Evolutionary conservation across 192 early-diverging fungal genomes (phyloP).

Genomic region (Coemansia sp.): DNA sequence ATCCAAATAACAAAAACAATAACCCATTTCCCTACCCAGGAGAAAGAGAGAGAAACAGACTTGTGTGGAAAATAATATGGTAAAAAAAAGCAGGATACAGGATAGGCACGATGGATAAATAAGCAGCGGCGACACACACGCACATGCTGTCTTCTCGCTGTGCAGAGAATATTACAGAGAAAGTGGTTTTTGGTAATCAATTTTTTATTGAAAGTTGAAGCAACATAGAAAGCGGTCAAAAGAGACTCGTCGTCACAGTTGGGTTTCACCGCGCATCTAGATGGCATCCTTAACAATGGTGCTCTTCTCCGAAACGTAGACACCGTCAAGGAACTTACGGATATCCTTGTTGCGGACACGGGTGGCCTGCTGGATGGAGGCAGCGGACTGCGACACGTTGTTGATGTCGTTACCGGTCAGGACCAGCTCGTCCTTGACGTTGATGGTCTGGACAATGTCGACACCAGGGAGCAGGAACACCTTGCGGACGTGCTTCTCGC

Average conservation of each 20-base stretch:
- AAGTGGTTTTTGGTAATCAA: no score
- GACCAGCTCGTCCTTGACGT: conserved; percentile 93
- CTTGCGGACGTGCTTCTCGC: conserved; percentile 88
- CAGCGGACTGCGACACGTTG: conserved; percentile 93
- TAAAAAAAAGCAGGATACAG: no score
- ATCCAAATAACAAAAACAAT: no score
- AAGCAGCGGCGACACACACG: no score
- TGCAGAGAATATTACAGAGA: no score
- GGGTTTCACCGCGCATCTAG: no score
- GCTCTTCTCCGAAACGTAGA: conserved; percentile 90
- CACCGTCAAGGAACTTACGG: conserved; percentile 99
- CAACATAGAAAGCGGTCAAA: conserved; percentile 2
- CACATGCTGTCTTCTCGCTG: no score
- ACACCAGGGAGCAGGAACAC: conserved; percentile 87
- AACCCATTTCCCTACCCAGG: no score
- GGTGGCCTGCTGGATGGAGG: conserved; percentile 91
- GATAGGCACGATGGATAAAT: no score
- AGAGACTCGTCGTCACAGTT: background rate
- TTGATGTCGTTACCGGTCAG: conserved; percentile 92
- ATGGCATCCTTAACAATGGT: conserved; percentile 58
- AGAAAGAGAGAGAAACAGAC: no score
- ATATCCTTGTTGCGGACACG: conserved; percentile 99
- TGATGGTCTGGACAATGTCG: conserved; percentile 67
- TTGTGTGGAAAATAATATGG: no score
- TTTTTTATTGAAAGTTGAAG: conserved; percentile 10